Base-by-base conservation (phyloP, 2,329 filamentous ascomycete genomes). In the Blumeriella jaapii region DNA sequence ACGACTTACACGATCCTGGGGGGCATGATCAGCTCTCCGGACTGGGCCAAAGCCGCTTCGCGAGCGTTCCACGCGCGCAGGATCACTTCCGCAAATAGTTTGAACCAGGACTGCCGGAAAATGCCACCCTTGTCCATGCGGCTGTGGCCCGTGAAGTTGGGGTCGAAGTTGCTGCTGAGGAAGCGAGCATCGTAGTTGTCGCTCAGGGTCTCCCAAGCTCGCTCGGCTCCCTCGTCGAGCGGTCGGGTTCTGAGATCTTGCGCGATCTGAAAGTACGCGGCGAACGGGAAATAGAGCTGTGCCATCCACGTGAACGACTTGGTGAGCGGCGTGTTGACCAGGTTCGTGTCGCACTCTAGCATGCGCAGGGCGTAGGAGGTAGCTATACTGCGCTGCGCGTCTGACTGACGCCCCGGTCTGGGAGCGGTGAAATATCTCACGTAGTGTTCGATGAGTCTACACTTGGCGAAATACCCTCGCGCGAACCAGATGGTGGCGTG, bases 281-380 rank as follows among this genome's bases (percentile, higher is more conserved):
- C 39, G 39, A 56, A 56, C 30, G 55, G 47, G 20, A 58, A 58
- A 38, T 59, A 44, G 17, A 48, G 41, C 15, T 51, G 40, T 9
- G 47, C 39, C 24, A 54, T 38, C 57, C 58, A 60, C 19, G 46
- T 36, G 26, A 53, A 58, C 16, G 48, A 39, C 39, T 49, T 49
- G 9, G 47, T 47, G 5, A 51, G 47, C 8, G 46, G 42, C 16
- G 54, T 53, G 12, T 45, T 42, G 34, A 46, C 45, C 33, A 55
- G 36, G n/a, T 54, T 48, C 8, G 52, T 54, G 35, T 59, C 59
- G 48, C 46, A 61, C 48, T 51, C 53, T 45, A 49, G 42, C 31
- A 49, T 48, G 8, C 20, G 28, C 15, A 52, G 31, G 5, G 49
- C 47, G 32, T 48, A n/a, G 2, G 39, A 44, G 55, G 60, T 36